Base-by-base conservation (phyloP, 768 basidiomycete genomes). In the Suillus ampliporus region DNA sequence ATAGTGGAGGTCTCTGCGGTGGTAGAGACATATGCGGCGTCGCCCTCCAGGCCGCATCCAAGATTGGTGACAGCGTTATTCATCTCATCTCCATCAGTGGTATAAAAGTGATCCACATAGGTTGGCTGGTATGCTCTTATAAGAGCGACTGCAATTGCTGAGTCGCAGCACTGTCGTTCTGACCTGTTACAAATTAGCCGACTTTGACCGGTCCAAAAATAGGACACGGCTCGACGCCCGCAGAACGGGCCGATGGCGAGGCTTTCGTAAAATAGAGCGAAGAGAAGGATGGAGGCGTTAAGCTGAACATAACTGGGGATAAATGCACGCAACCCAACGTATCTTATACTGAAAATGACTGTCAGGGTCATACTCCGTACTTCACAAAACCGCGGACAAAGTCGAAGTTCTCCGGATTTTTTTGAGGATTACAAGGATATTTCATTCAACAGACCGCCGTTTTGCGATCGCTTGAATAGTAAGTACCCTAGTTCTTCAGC, bases 11-110 rank as follows among this genome's bases (percentile, higher is more conserved):
- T 66, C 23, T 31, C 54, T 17, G 57, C 44, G 15, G 9, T 26
- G 23, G 60, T 31, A 38, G 64, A 71, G 31, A 71, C 37, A 54
- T 64, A 64, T 28, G 62, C 70, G 15, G 68, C 66, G 7, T 47
- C 53, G 28, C 69, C 69, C 43, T 71, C 67, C 11, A 14, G 34
- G 17, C 13, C 28, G 52, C 62, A 69, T 14, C 68, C 67, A 7
- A 67, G 52, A 2, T 17, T 48, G 10, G 37, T 52, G 19, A 66
- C 43, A 23, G 65, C 69, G 26, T 61, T 61, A 40, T 65, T 64
- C 47, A 61, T 59, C 56, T 70, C 71, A 10, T 50, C 37, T 1
- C 56, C 62, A 9, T 60, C 35, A 17, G 50, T 60, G 51, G 46
- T 60, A 51, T 54, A 60, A 34, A 60, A 60, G 48, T 60, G 58